Evolutionary conservation across 306 rosid genomes (phyloP).

Genomic region (Lupinus albus): DNA sequence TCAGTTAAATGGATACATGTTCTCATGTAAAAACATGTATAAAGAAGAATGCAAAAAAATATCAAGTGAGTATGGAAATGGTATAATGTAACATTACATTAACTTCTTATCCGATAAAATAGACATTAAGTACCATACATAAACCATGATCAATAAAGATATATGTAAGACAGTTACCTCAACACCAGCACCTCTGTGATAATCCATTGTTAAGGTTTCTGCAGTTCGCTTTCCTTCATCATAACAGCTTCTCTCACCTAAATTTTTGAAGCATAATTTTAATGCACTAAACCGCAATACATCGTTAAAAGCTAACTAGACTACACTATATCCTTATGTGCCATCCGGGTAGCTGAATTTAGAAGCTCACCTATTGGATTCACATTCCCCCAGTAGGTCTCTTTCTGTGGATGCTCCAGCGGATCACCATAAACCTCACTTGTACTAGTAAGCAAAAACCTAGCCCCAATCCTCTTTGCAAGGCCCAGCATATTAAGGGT

Average conservation of each 20-base stretch:
- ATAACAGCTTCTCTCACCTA: conserved; percentile 97
- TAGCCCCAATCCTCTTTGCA: conserved; percentile 93
- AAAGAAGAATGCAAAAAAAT: not conserved
- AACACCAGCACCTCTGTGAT: conserved; percentile 93
- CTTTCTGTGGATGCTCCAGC: conserved; percentile 96
- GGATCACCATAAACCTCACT: conserved; percentile 99
- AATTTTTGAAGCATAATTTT: conserved; percentile 26
- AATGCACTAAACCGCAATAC: conserved; percentile 4
- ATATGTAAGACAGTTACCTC: conserved; percentile 59
- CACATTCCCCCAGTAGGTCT: conserved; percentile 97
- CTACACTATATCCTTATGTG: not conserved
- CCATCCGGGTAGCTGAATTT: not conserved
- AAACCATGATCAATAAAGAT: conserved; percentile 25
- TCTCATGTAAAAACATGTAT: conserved; percentile 14
- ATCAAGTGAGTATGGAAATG: not conserved
- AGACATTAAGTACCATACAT: not conserved
- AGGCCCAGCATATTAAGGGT: conserved; percentile 94
- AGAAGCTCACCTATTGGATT: conserved; percentile 83
- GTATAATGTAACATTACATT: not conserved
- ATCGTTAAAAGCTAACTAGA: not conserved
- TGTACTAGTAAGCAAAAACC: conserved; percentile 91
- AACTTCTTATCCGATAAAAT: not conserved
- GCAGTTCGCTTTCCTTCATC: conserved; percentile 99
- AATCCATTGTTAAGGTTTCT: conserved; percentile 92
- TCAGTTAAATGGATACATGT: not conserved